Evolutionary conservation across 108 stramenopile species (phyloP), one percentile per base, ranked within the genome.

Genomic region (Epithemia pelagica): DNA sequence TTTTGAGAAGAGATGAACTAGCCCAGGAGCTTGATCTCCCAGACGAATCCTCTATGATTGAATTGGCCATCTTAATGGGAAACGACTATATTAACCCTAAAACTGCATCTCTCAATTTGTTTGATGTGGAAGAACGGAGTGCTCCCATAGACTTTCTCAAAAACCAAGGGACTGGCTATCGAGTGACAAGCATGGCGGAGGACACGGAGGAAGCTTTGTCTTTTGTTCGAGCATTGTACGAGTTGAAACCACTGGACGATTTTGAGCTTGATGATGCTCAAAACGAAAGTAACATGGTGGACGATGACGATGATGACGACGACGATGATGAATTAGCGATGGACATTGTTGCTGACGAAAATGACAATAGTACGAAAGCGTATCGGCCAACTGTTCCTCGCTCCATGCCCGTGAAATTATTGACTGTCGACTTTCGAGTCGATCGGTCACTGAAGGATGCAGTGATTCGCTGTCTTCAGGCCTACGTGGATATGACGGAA

Each of bases 61-160:
- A 85, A 26, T 20, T 79, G 21, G 81, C 81, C 2, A 82, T 85
- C 32, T 52, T 82, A 5, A 24, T 80, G 61, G 84, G 84, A 0
- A 85, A 85, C 66, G 84, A 85, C 52, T 85, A 80, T 31, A 58
- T 59, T 3, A 21, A 29, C 30, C 52, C 52, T 10, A 21, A 31
- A 7, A 31, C 20, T 5, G 3, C 61, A 21, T 30, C 28, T 3
- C 28, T 30, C 3, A 7, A 61, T 7, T 10, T 18, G 26, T 26
- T 28, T 10, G 20, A 28, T 3, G 24, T 3, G 26, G 26, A 29
- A 5, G 30, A 30, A 26, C 21, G 37, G 37, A 15, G 59, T 18
- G 30, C 32, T 32, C 21, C 24, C 15, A 24, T 68, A 22, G 58
- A 59, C 3, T 46, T 37, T 58, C 22, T 68, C 8, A 58, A 55